These are phyloP conservation scores for Cercospora canescens DNA, from an alignment of 2,329 filamentous ascomycete genomes.

Conservation along the genomic window DNA sequence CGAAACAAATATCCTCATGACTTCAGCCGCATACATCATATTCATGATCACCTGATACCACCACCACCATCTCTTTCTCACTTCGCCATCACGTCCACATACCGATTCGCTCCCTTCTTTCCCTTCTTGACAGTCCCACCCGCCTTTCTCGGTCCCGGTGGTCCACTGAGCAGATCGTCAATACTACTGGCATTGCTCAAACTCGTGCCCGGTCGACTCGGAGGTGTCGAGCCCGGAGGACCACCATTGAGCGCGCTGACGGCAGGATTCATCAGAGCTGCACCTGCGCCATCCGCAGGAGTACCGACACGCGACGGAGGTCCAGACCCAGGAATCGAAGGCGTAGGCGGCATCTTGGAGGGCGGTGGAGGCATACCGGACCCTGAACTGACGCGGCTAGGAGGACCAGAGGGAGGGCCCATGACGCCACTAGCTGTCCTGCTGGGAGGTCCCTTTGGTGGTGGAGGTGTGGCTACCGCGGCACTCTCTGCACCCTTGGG, in stretches of 20 bases:
- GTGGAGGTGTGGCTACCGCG: constrained; percentile 66
- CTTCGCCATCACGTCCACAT: constrained; percentile 91
- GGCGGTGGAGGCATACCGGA: constrained; percentile 14
- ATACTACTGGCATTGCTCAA: constrained; percentile 93
- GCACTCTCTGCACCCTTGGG: constrained; percentile 57
- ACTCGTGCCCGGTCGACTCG: constrained; percentile 72
- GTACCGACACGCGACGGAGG: constrained; percentile 35
- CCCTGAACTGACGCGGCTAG: constrained; percentile 28
- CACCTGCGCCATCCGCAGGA: constrained; percentile 27
- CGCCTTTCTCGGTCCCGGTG: constrained; percentile 55
- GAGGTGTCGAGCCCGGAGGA: constrained; percentile 49
- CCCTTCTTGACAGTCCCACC: constrained; percentile 59
- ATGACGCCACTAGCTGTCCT: constrained; percentile 57
- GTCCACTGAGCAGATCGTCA: constrained; percentile 82
- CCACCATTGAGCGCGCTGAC: constrained; percentile 15
- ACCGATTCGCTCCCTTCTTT: constrained; percentile 76
- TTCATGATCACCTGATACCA: neutral
- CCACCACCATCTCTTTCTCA: neutral
- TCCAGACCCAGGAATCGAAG: constrained; percentile 23
- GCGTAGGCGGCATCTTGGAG: constrained; percentile 7
- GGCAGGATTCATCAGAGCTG: constrained; percentile 16
- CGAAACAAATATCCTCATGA: neutral
- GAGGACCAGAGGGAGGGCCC: constrained; percentile 49
- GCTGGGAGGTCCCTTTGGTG: constrained; percentile 61
- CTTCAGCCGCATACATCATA: neutral